Evolutionary conservation across 2,329 filamentous ascomycete species (phyloP), one percentile per base, ranked within the genome.

Genomic region (Aureobasidium vineae): DNA sequence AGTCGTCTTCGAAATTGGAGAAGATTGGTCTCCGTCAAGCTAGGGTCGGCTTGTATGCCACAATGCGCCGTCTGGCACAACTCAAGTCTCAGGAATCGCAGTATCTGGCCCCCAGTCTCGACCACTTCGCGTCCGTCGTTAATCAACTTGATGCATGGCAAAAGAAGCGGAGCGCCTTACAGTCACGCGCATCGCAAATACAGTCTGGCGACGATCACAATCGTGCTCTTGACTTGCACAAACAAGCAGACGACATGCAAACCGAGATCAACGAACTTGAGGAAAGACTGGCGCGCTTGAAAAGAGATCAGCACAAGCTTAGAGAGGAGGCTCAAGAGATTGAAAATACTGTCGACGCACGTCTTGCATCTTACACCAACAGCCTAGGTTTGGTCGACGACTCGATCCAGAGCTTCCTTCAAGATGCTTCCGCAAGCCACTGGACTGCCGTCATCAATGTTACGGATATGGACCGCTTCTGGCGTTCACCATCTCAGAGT

Each of bases 11-110:
- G 88, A 53, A 80, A 83, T 76, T 77, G 50, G 81, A 81, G 65
- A 84, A 82, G 41, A 74, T 85, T 10, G 84, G 87, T 0, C 79
- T 92, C 16, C 81, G 82, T 33, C 82, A 83, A 21, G 88, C 89
- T 1, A 83, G 90, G n/a, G 81, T 82, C 33, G 88, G 87, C 0
- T 83, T 94, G 8, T 82, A 85, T 19, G 82, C 81, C 59, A 83
- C 85, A 57, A 89, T 93, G 75, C 79, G 82, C 3, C 85, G 87
- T 63, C 78, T 93, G 5, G 85, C 85, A 0, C 82, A 83, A 10
- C 78, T 93, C 31, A 91, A 91, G 73, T 79, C 80, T 3, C 88
- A 92, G 66, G 89, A 92, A 76, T 80, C 87, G n/a, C 80, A 82
- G 0, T 79, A 86, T 28, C 77, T 92, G 0, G 81, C 84, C 3